Base-by-base conservation (phyloP, 177 flowering plant genomes). In the Telopea speciosissima region DNA sequence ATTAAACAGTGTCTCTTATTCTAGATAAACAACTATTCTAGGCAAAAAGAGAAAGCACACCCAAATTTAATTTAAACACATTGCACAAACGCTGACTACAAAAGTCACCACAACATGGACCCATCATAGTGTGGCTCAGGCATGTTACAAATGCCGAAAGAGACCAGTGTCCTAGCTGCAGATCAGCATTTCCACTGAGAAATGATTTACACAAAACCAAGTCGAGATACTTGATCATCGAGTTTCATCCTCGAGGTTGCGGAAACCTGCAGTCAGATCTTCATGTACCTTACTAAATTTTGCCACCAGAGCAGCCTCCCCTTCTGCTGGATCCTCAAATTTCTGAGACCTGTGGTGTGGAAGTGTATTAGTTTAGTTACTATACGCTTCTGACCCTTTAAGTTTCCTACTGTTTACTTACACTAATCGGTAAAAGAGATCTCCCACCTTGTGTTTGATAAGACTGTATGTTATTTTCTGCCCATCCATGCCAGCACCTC, bases 321-420 rank as follows among this genome's bases (percentile, higher is more conserved):
- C 99, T 83, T 96, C 99, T 1, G 97, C 98, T 17, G 99, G 99
- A 66, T 96, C 99, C 82, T 96, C 99, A 33, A 96, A 96, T 67
- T 96, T 96, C 79, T 96, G 99, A 45, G 99, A 96, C 79, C 98
- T 96, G 90, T n/a, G n/a, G n/a, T n/a, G n/a, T n/a, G n/a, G n/a
- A n/a, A n/a, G n/a, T n/a, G n/a, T n/a, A n/a, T n/a, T n/a, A n/a
- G n/a, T n/a, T n/a, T n/a, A n/a, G 40, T 19, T 25, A 26, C 25
- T 17, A 40, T 22, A 17, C 12, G 54, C 54, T 26, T 12, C 17
- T n/a, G n/a, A n/a, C 26, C 4, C 8, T 17, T 44, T 70, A 16
- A 33, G 40, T 33, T 33, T 36, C 40, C 9, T 36, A 36, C 40
- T 3, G 40, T 65, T n/a, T 65, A 89, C 97, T 90, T 83, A 95